These are phyloP conservation scores for Fusarium staphyleae DNA, from an alignment of 2,329 filamentous ascomycete genomes.

Conservation along the genomic window DNA sequence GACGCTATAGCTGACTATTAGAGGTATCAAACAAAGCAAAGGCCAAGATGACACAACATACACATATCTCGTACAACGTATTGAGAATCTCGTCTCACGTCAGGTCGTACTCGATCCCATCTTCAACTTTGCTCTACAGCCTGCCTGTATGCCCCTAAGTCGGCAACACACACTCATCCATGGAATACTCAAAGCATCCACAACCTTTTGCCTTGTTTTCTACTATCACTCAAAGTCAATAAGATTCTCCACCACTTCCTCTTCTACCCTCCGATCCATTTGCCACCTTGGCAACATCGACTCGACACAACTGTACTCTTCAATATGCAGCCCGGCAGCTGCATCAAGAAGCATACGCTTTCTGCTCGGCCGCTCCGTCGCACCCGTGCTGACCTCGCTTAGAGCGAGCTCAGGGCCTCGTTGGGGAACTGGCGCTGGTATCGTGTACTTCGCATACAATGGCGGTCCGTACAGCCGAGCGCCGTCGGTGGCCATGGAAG, in stretches of 20 bases:
- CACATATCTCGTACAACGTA: no score
- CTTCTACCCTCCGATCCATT: background rate
- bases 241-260: slow-evolving; percentile 10
- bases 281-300: background rate
- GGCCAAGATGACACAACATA: no score
- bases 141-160: no score
- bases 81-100: background rate
- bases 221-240: slow-evolving; percentile 22
- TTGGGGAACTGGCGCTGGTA: background rate
- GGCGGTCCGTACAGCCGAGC: background rate
- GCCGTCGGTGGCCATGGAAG: background rate
- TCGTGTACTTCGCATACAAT: background rate
- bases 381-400: background rate
- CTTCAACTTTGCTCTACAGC: background rate
- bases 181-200: no score
- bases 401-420: background rate
- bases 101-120: background rate
- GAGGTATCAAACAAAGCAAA: no score
- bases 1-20: no score
- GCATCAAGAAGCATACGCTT: slow-evolving; percentile 12
- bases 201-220: background rate
- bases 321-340: slow-evolving; percentile 6
- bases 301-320: background rate
- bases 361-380: slow-evolving; percentile 1
- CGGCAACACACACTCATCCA: no score